Conservation (phyloP, 306 rosid species). For the Crataegus laevigata region DNA sequence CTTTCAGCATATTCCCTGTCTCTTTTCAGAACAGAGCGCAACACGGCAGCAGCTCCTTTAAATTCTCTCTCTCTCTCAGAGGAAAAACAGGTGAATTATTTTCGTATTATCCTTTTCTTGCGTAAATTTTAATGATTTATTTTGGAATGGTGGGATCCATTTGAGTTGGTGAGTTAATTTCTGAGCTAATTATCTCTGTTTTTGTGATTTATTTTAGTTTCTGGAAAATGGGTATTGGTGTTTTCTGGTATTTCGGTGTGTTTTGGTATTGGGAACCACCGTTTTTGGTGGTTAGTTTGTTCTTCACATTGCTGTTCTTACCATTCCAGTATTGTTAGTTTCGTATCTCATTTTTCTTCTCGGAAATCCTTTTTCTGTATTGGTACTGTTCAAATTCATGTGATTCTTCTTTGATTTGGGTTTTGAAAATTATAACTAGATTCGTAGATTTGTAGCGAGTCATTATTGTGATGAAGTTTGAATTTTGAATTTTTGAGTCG, state of each 20-base stretch:
- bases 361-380: conserved; percentile 1
- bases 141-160: neutral
- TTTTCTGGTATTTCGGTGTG: neutral
- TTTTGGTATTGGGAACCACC: conserved; percentile 18
- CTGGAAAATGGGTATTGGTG: neutral
- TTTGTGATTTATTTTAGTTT: neutral
- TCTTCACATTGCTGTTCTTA: conserved; percentile 7
- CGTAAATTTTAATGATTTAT: neutral
- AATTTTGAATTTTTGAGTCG: neutral
- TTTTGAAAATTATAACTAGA: conserved; percentile 1
- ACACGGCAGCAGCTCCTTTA: too few relatives aligned
- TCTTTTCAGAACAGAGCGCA: conserved; percentile 9
- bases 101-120: neutral
- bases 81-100: conserved; percentile 16
- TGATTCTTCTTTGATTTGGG: neutral
- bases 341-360: neutral
- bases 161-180: neutral
- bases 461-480: neutral
- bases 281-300: conserved; percentile 12
- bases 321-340: conserved; percentile 2
- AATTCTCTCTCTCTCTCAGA: neutral
- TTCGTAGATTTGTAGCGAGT: neutral
- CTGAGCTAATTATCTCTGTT: neutral
- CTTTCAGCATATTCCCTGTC: conserved; percentile 23
- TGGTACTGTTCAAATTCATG: neutral